These are phyloP conservation scores for Wickerhamomyces sp. DNA, from an alignment of 1,139 yeast species.

Conservation along the genomic window DNA sequence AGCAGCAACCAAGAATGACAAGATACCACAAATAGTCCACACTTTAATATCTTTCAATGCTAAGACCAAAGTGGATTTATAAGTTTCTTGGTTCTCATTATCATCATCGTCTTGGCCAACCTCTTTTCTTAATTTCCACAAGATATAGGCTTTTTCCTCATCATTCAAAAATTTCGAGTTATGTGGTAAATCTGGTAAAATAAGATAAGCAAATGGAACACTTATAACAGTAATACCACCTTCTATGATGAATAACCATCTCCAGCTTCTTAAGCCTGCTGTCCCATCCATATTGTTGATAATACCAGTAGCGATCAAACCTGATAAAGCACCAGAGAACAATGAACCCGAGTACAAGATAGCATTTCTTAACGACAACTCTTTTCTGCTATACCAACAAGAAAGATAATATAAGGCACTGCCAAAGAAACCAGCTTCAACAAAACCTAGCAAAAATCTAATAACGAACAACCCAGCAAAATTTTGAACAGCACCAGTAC, in stretches of 20 bases:
- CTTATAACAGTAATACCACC: conserved; percentile 32
- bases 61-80: conserved; percentile 36
- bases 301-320: conserved; percentile 36
- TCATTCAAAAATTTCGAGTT: conserved; percentile 36
- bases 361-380: conserved; percentile 34
- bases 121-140: conserved; percentile 48
- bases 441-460: conserved; percentile 42
- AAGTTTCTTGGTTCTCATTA: conserved; percentile 31
- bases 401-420: conserved; percentile 32
- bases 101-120: conserved; percentile 55
- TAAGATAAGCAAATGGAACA: conserved; percentile 28
- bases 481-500: conserved; percentile 37
- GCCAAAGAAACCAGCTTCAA: conserved; percentile 51
- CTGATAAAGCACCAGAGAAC: conserved; percentile 36
- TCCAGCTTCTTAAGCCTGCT: conserved; percentile 32
- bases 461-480: conserved; percentile 38
- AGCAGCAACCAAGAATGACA: conserved; percentile 52
- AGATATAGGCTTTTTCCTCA: conserved; percentile 32
- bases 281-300: conserved; percentile 31
- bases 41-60: conserved; percentile 42
- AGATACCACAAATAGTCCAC: conserved; percentile 42
- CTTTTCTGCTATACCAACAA: conserved; percentile 31
- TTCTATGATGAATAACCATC: conserved; percentile 37
- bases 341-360: conserved; percentile 31
- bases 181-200: conserved; percentile 41